A percentile compares a stretch with the other conserved stretches of the same genome.
Evolutionary conservation across 2,329 filamentous ascomycete species (phyloP).

Genomic region (Alternaria solani): DNA sequence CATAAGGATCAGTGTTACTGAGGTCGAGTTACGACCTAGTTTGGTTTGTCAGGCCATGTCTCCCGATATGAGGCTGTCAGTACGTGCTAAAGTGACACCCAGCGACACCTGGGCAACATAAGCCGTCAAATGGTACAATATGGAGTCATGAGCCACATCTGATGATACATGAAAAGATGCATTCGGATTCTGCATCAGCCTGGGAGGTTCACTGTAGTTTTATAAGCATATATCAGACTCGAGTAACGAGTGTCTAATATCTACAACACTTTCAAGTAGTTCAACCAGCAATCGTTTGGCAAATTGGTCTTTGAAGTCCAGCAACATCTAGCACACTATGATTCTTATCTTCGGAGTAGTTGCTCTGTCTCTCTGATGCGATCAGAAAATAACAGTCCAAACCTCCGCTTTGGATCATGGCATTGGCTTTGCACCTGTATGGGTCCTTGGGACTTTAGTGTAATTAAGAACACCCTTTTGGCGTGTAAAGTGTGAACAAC

Average conservation of each 20-base stretch:
- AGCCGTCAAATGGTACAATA: neutral
- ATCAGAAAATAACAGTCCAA: neutral
- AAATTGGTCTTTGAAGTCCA: neutral
- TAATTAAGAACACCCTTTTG: neutral
- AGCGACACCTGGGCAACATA: neutral
- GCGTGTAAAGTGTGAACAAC: neutral
- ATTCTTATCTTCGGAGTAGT: neutral
- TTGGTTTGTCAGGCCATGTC: neutral
- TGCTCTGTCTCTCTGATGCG: neutral
- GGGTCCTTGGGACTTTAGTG: too few relatives aligned
- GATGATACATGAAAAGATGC: neutral
- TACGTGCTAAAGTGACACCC: neutral
- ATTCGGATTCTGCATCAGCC: neutral
- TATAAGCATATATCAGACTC: neutral
- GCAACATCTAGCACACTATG: neutral
- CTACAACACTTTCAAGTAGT: neutral
- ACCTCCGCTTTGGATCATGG: neutral
- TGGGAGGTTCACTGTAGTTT: neutral
- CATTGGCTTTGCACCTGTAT: neutral
- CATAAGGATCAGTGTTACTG: neutral
- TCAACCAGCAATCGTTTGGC: neutral
- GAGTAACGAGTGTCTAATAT: neutral
- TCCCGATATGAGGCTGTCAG: neutral
- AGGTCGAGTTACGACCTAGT: neutral
- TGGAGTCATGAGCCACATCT: neutral